These are phyloP conservation scores for Murraya koenigii DNA, from an alignment of 345 rosid species.

Conservation along the genomic window DNA sequence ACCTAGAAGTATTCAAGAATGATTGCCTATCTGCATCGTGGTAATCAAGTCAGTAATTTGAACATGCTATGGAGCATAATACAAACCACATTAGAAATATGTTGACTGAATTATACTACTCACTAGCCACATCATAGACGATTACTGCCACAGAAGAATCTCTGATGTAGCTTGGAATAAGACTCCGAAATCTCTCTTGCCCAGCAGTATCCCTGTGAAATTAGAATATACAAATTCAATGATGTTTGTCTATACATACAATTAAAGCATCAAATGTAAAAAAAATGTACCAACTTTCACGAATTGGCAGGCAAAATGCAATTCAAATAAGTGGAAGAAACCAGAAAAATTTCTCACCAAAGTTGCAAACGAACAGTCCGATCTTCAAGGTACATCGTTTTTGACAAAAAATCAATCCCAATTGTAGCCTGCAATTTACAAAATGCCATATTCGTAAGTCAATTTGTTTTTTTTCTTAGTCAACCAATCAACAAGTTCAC, in stretches of 20 bases:
- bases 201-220: conserved; percentile 91
- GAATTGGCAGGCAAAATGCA: not conserved
- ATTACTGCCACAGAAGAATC: conserved; percentile 96
- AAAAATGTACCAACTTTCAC: not conserved
- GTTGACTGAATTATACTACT: conserved; percentile 4
- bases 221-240: conserved; percentile 3
- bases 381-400: conserved; percentile 94
- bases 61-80: not conserved
- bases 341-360: conserved; percentile 41
- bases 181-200: conserved; percentile 93
- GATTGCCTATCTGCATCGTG: conserved; percentile 71
- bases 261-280: not conserved
- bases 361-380: conserved; percentile 89
- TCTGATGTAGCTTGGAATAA: conserved; percentile 90
- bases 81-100: too few relatives aligned
- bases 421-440: conserved; percentile 69
- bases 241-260: not conserved
- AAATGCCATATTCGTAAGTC: not conserved
- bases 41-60: conserved; percentile 5
- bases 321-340: not conserved
- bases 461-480: not conserved
- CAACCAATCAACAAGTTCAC: not conserved
- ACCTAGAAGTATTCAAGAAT: conserved; percentile 83
- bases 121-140: conserved; percentile 91
- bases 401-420: conserved; percentile 89